A percentile compares a stretch with the other conserved stretches of the same genome.
Evolutionary conservation across 139 green algal genomes (phyloP).

Genomic region (Astrephomene gubernaculifera): DNA sequence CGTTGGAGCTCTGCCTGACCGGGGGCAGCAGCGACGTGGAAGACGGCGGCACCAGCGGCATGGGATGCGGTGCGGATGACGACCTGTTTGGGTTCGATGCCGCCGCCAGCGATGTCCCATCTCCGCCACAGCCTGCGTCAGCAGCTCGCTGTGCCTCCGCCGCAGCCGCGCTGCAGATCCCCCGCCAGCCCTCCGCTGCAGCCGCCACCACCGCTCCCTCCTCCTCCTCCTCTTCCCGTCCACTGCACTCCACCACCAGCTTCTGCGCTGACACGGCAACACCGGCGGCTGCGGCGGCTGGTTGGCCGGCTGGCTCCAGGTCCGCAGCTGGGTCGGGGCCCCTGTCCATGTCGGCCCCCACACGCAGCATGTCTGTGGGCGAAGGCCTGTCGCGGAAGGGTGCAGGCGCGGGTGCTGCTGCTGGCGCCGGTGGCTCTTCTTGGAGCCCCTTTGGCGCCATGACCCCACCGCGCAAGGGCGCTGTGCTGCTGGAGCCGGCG

Average conservation of each 20-base stretch:
- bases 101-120: neutral
- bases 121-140: neutral
- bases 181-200: neutral
- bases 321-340: neutral
- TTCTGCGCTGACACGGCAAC: neutral
- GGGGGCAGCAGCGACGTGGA: neutral
- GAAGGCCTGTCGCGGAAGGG: too few relatives aligned
- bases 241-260: slow-evolving; percentile 27
- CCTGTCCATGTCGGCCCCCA: slow-evolving; percentile 3
- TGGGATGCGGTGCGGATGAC: slow-evolving; percentile 1
- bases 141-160: too few relatives aligned
- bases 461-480: slow-evolving; percentile 48
- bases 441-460: neutral
- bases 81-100: slow-evolving; percentile 21
- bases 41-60: neutral
- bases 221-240: neutral
- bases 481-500: slow-evolving; percentile 63
- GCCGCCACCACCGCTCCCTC: neutral
- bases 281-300: neutral
- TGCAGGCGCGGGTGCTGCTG: too few relatives aligned
- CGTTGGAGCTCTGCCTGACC: slow-evolving; percentile 19
- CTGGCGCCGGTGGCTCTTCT: neutral
- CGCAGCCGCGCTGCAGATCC: too few relatives aligned
- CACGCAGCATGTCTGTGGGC: neutral
- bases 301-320: neutral